Conservation (phyloP, 1,284 basidiomycete genomes). For the Fomitopsis betulina region DNA sequence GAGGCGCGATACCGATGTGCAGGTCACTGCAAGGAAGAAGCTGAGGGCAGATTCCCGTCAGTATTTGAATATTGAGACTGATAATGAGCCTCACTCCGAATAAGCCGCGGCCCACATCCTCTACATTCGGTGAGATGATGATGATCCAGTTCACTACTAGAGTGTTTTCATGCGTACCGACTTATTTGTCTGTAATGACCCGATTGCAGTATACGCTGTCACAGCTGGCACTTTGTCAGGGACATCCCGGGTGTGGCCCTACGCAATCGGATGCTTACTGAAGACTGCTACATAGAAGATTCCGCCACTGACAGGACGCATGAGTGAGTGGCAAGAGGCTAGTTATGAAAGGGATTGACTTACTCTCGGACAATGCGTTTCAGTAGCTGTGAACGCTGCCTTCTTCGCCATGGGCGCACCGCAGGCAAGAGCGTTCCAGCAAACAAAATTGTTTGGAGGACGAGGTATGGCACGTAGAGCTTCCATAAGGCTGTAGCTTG, state of each 20-base stretch:
- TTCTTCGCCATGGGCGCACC: neutral
- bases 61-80: too few relatives aligned
- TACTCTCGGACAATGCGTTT: constrained; percentile 1
- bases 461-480: neutral
- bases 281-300: constrained; percentile 2
- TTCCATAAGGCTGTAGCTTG: constrained; percentile 7
- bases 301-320: neutral
- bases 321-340: neutral
- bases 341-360: neutral
- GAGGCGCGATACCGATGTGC: constrained; percentile 24
- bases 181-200: too few relatives aligned
- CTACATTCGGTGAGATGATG: too few relatives aligned
- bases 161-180: too few relatives aligned
- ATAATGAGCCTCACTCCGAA: too few relatives aligned
- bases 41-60: constrained; percentile 7
- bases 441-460: constrained; percentile 3
- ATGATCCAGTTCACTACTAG: too few relatives aligned
- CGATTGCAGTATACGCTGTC: too few relatives aligned
- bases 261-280: neutral
- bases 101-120: too few relatives aligned
- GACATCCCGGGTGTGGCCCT: too few relatives aligned
- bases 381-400: neutral
- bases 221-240: too few relatives aligned
- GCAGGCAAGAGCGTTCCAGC: neutral
- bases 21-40: constrained; percentile 17